These are phyloP conservation scores for Phytopythium vexans DNA, from an alignment of 352 stramenopile genomes.

Conservation along the genomic window DNA sequence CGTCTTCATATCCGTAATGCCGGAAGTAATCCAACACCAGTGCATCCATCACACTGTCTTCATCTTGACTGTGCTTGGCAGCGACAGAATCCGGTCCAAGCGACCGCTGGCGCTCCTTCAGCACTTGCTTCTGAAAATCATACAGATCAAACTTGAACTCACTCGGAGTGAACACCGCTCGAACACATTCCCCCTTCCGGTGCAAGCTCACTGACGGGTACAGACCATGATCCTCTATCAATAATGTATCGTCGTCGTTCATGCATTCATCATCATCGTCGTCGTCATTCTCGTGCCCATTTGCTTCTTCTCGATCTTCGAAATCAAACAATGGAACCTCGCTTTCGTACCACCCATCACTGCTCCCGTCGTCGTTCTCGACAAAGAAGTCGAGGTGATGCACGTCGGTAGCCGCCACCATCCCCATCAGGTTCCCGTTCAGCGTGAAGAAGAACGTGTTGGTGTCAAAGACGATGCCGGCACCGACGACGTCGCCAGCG, in stretches of 20 bases:
- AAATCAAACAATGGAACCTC: background rate
- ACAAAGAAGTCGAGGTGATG: conserved; percentile 42
- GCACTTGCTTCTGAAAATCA: conserved; percentile 40
- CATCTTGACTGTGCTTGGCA: conserved; percentile 14
- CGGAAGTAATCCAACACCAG: conserved; percentile 41
- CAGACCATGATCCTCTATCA: conserved; percentile 12
- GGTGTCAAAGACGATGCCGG: conserved; percentile 50
- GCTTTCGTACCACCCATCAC: background rate
- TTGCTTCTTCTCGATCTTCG: background rate
- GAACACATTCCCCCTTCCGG: conserved; percentile 37
- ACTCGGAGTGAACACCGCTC: conserved; percentile 13
- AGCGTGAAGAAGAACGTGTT: conserved; percentile 75
- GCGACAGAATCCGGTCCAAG: conserved; percentile 10
- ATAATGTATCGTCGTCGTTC: conserved; percentile 1
- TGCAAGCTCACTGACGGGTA: conserved; percentile 50
- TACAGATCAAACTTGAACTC: conserved; percentile 48
- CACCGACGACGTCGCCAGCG: conserved; percentile 53
- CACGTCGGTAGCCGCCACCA: conserved; percentile 44
- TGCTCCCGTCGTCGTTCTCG: conserved; percentile 8
- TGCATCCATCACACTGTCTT: conserved; percentile 29
- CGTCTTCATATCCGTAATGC: conserved; percentile 34
- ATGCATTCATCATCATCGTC: conserved; percentile 5
- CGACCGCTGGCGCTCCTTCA: conserved; percentile 40
- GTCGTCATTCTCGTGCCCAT: conserved; percentile 8
- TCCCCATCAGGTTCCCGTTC: conserved; percentile 48